A percentile compares a stretch with the other conserved stretches of the same genome.
Conservation (phyloP, 345 rosid genomes). For the Angophora floribunda region DNA sequence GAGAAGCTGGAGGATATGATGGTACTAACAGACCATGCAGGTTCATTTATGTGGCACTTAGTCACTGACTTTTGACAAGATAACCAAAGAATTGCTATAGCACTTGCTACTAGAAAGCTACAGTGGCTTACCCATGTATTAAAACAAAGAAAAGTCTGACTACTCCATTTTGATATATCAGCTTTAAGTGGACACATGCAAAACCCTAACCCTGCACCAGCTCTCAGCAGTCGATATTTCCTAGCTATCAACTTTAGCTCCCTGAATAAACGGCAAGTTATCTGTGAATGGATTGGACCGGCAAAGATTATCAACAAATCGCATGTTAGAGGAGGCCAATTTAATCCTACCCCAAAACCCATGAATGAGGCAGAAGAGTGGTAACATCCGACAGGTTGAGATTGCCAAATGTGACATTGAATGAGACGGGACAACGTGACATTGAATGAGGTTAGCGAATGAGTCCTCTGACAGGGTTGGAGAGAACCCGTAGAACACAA, state of each 20-base stretch:
- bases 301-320: background rate
- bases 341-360: background rate
- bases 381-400: background rate
- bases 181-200: background rate
- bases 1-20: background rate
- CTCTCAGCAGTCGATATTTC: background rate
- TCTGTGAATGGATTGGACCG: background rate
- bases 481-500: background rate
- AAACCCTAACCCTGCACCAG: background rate
- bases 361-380: background rate
- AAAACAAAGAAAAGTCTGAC: background rate
- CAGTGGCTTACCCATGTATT: background rate
- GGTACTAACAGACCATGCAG: background rate
- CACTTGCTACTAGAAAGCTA: background rate
- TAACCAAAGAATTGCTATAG: background rate
- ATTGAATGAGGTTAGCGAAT: background rate
- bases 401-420: background rate
- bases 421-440: background rate
- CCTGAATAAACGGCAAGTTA: background rate
- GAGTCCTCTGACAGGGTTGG: background rate
- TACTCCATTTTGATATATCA: background rate
- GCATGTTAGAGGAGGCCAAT: background rate
- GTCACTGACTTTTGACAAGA: background rate
- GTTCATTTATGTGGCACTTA: background rate
- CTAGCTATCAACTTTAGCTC: background rate